Evolutionary conservation across 2,329 filamentous ascomycete genomes (phyloP).

Genomic region (Graphilbum fragrans): DNA sequence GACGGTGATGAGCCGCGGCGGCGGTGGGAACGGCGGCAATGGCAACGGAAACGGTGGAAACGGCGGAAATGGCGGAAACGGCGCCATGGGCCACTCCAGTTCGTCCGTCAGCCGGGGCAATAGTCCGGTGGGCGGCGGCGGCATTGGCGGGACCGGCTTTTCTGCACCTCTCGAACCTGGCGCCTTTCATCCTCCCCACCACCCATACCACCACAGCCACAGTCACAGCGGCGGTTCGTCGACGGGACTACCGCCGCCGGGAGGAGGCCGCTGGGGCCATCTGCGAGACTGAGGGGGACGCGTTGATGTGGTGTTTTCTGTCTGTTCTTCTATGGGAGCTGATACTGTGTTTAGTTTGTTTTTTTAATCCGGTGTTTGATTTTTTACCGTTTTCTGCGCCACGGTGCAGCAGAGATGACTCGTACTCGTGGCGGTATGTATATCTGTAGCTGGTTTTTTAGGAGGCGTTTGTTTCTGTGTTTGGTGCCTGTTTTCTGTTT

Average conservation of each 20-base stretch:
- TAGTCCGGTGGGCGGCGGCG: slow-evolving; percentile 27
- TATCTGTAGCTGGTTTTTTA: background rate
- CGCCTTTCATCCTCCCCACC: slow-evolving; percentile 1
- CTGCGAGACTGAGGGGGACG: slow-evolving; percentile 23
- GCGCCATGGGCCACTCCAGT: slow-evolving; percentile 6
- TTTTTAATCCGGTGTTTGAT: background rate
- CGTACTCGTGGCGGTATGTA: background rate
- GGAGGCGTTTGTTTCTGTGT: background rate
- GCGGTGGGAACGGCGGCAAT: slow-evolving; percentile 17
- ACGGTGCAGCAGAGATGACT: too few relatives aligned
- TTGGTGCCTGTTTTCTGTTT: background rate
- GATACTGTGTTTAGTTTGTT: background rate
- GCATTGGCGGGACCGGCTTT: slow-evolving; percentile 13
- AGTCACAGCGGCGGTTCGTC: background rate
- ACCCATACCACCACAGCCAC: slow-evolving; percentile 15
- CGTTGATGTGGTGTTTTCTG: background rate
- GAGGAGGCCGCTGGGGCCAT: slow-evolving; percentile 30
- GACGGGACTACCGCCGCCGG: background rate
- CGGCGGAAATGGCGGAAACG: slow-evolving; percentile 17
- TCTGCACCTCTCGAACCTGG: too few relatives aligned
- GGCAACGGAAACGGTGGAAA: background rate
- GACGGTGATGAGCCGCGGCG: slow-evolving; percentile 13
- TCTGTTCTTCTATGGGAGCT: background rate
- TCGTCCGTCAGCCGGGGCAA: slow-evolving; percentile 30
- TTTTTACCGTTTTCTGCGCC: too few relatives aligned